Base-by-base conservation (phyloP, 2,329 filamentous ascomycete genomes). In the Monilinia vaccinii-corymbosi region DNA sequence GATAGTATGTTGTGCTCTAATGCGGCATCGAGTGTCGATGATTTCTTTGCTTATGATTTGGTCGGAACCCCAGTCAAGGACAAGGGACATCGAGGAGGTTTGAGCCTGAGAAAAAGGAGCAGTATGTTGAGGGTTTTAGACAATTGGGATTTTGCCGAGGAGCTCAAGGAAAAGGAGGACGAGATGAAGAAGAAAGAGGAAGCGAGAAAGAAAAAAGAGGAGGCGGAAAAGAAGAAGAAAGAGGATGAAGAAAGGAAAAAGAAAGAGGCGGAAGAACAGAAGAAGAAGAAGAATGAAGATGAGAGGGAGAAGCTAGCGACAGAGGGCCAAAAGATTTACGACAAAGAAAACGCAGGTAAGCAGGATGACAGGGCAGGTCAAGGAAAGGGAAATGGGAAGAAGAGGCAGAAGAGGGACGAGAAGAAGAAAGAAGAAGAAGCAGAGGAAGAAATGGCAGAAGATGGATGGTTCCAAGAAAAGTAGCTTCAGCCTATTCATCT, bases 71-170 rank as follows among this genome's bases (percentile, higher is more conserved):
- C 73, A 1, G 63, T 73, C 48, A 62, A 64, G 36, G 60, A 64
- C 4, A 62, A 53, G 36, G 67, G 64, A 8, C 74, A 71, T 64
- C 75, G 74, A 62, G 74, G 74, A 28, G 74, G 74, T 0, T 65
- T 76, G 56, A 72, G 70, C 28, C 63, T 76, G 60, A 68, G 74
- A 60, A 75, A 75, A 65, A 69, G 72, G 42, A 67, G 63, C 44
- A 70, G 68, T 57, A 72, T 72, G 34, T 56, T 75, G 36, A 56
- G 65, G 18, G 57, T 71, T 67, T 69, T 69, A 53, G 64, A 63
- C 10, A 64, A 55, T 56, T 73, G 59, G 67, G 62, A 67, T 38
- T 66, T 67, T 64, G 61, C 62, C 32, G 60, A 62, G 40, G 65
- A 67, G 44, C 51, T 62, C 50, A 64, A 65, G 56, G 47, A 58